Evolutionary conservation across 192 early-diverging fungal species (phyloP).

Genomic region (Rhizophagus clarus): DNA sequence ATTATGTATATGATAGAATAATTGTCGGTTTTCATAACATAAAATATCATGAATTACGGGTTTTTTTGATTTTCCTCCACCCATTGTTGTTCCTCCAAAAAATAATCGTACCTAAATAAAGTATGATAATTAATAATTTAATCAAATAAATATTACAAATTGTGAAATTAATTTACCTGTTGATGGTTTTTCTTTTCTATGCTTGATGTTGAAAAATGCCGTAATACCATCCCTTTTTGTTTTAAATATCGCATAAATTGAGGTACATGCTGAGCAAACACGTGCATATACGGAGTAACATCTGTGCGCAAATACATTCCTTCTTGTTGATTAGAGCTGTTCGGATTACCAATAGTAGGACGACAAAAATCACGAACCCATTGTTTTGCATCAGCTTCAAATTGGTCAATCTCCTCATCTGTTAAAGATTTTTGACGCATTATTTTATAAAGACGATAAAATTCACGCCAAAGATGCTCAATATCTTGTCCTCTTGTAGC

Average conservation of each 20-base stretch:
- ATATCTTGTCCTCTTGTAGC: not conserved
- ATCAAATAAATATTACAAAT: too few relatives aligned
- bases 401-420: not conserved
- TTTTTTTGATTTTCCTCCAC: too few relatives aligned
- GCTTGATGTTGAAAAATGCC: not conserved
- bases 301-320: not conserved
- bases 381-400: not conserved
- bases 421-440: not conserved
- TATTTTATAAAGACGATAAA: not conserved
- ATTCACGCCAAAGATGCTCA: not conserved
- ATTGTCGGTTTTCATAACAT: too few relatives aligned
- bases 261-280: not conserved
- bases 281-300: slow-evolving; percentile 18
- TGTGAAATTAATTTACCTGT: not conserved
- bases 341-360: not conserved
- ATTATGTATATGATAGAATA: too few relatives aligned
- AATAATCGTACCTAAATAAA: too few relatives aligned
- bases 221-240: not conserved
- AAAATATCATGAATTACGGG: too few relatives aligned
- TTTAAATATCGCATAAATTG: not conserved
- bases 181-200: slow-evolving; percentile 2
- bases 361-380: not conserved
- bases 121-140: too few relatives aligned
- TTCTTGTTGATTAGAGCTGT: not conserved
- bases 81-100: too few relatives aligned